Evolutionary conservation across 805 yeast genomes (phyloP).

Genomic region (Hanseniaspora hatyaiensis): DNA sequence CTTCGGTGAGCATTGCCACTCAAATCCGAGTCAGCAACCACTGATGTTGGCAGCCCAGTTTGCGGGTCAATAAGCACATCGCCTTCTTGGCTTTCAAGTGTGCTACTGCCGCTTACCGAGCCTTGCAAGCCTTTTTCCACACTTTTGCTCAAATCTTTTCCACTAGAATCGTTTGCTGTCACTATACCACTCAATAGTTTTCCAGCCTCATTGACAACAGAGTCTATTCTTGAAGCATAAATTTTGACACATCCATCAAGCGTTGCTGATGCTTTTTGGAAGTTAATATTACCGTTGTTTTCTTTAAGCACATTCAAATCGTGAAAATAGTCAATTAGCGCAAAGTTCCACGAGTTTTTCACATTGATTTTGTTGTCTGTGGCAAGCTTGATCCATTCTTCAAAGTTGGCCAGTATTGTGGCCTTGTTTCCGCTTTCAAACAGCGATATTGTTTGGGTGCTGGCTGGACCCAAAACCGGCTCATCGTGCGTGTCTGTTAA

Average conservation of each 20-base stretch:
- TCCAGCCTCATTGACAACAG: conserved; percentile 85
- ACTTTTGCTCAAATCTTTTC: too few relatives aligned
- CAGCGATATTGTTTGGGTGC: conserved; percentile 16
- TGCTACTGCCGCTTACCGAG: too few relatives aligned
- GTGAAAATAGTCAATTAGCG: conserved; percentile 81
- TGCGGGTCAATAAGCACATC: conserved; percentile 27
- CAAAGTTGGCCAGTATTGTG: conserved; percentile 46
- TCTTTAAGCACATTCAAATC: conserved; percentile 65
- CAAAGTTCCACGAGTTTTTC: conserved; percentile 80
- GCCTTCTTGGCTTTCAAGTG: conserved; percentile 22
- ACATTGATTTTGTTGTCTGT: conserved; percentile 76
- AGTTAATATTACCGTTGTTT: conserved; percentile 57
- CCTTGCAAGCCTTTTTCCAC: too few relatives aligned
- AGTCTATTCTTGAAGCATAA: conserved; percentile 80
- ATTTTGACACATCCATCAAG: conserved; percentile 91
- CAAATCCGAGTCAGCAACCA: too few relatives aligned
- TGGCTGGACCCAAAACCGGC: too few relatives aligned
- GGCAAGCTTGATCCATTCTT: conserved; percentile 72
- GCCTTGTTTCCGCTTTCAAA: conserved; percentile 28
- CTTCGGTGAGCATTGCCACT: too few relatives aligned
- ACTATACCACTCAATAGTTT: conserved; percentile 67
- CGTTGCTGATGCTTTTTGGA: conserved; percentile 83
- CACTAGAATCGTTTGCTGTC: conserved; percentile 30
- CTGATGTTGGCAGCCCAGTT: conserved; percentile 26
- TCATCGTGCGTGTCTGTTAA: conserved; percentile 3